Evolutionary conservation across 1,139 yeast species (phyloP).

Genomic region (Nadsonia starkeyi-henricii): DNA sequence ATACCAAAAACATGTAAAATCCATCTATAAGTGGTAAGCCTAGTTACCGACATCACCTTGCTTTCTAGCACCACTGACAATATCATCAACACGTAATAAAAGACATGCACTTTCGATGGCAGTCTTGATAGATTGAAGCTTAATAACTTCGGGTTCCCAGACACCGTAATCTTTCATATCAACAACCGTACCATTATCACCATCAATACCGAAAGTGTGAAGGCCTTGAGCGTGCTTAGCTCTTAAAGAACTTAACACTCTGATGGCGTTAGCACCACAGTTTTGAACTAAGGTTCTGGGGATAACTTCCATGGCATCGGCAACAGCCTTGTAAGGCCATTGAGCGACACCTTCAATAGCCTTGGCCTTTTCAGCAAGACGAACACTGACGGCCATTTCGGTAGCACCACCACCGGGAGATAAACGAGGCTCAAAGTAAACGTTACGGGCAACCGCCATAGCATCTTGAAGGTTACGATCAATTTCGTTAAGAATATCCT

Average conservation of each 20-base stretch:
- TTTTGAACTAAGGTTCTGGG: conserved; percentile 95
- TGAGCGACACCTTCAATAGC: conserved; percentile 89
- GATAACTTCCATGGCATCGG: conserved; percentile 95
- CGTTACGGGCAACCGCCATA: conserved; percentile 94
- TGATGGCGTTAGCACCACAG: conserved; percentile 94
- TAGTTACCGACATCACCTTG: conserved; percentile 12
- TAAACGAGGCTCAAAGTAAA: conserved; percentile 83
- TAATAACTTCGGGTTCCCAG: conserved; percentile 98
- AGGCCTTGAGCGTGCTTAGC: conserved; percentile 89
- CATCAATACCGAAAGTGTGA: conserved; percentile 82
- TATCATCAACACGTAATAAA: conserved; percentile 89
- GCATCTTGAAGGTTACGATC: conserved; percentile 98
- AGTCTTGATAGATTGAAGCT: conserved; percentile 91
- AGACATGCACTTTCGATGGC: conserved; percentile 95
- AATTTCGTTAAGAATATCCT: conserved; percentile 89
- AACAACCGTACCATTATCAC: conserved; percentile 84
- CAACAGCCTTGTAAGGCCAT: conserved; percentile 98
- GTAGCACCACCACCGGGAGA: conserved; percentile 99
- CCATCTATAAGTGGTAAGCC: background rate
- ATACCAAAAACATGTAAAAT: background rate
- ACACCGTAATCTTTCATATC: conserved; percentile 94
- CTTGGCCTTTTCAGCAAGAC: conserved; percentile 80
- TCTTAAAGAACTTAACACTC: conserved; percentile 77
- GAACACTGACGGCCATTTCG: conserved; percentile 94
- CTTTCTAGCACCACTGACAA: conserved; percentile 85